phyloP scores from a whole-genome alignment of 78 protist species.

The Tieghemostelium lacteum region DNA sequence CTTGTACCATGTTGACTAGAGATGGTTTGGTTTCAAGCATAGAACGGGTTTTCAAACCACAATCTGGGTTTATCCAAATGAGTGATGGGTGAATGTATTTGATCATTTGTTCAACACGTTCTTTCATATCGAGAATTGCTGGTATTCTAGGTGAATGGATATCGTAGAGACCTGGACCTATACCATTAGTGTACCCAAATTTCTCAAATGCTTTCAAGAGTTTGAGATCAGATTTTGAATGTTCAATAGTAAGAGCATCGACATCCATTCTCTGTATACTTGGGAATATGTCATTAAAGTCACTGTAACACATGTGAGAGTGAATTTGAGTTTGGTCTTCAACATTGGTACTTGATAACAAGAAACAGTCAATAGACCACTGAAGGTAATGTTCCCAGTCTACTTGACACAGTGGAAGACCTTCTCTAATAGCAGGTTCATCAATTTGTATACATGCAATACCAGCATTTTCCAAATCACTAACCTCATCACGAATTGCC shows the following conservation, averaged over 20 bases:
- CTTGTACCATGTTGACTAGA: conserved; percentile 77
- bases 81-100: conserved; percentile 21
- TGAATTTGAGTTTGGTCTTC: conserved; percentile 81
- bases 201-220: conserved; percentile 73
- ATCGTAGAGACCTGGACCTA: conserved; percentile 93
- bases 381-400: conserved; percentile 77
- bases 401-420: conserved; percentile 81
- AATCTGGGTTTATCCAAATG: conserved; percentile 90
- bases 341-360: conserved; percentile 68
- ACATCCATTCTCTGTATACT: conserved; percentile 82
- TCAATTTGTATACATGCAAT: conserved; percentile 85
- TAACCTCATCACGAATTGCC: conserved; percentile 90
- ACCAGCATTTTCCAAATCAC: conserved; percentile 83
- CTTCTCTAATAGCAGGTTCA: conserved; percentile 91
- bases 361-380: conserved; percentile 84
- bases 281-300: conserved; percentile 85
- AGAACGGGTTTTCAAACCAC: conserved; percentile 86
- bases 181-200: conserved; percentile 80
- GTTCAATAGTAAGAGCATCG: conserved; percentile 89
- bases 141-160: conserved; percentile 91
- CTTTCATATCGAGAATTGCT: conserved; percentile 66
- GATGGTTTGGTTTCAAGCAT: conserved; percentile 36
- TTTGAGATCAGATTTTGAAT: conserved; percentile 69
- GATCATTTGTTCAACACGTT: conserved; percentile 60
- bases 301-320: conserved; percentile 92